Conservation (phyloP, 2,329 filamentous ascomycete genomes). For the Neoarthrinium moseri region DNA sequence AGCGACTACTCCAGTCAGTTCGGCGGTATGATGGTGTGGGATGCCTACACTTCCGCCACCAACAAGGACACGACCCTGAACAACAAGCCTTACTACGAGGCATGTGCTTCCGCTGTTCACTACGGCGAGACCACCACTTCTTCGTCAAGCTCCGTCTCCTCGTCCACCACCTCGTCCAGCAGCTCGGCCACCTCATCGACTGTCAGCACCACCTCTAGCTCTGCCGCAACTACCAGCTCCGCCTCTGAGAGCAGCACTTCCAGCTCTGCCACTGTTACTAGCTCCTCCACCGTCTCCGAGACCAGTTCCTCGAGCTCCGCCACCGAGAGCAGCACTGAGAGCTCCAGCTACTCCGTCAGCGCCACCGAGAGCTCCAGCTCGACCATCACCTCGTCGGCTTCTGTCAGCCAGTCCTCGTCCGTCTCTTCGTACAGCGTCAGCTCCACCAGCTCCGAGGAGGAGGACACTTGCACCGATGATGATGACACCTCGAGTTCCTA, state of each 20-base stretch:
- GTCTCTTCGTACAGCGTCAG: too few species aligned
- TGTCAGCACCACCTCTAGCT: slow-evolving; percentile 1
- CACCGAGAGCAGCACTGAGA: neutral
- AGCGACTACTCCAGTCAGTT: slow-evolving; percentile 31
- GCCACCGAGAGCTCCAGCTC: neutral
- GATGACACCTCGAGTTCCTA: too few species aligned
- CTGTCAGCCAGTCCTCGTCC: slow-evolving; percentile 4
- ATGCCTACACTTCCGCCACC: slow-evolving; percentile 32
- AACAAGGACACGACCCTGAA: slow-evolving; percentile 25
- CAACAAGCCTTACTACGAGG: slow-evolving; percentile 36
- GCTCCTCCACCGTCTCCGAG: neutral
- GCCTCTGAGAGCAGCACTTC: neutral
- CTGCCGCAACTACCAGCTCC: neutral
- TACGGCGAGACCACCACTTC: slow-evolving; percentile 11
- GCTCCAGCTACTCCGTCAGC: neutral
- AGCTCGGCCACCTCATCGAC: neutral
- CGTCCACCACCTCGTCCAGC: slow-evolving; percentile 1
- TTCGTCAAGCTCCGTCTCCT: slow-evolving; percentile 11
- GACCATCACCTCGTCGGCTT: neutral
- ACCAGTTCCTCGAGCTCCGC: neutral
- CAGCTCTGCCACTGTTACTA: too few species aligned
- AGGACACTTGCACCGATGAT: too few species aligned
- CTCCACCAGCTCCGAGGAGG: too few species aligned
- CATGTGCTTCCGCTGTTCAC: slow-evolving; percentile 30
- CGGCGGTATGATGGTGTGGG: slow-evolving; percentile 47